A percentile compares a stretch with the other conserved stretches of the same genome.
Conservation (phyloP, 306 rosid species). For the Echinosophora koreensis region DNA sequence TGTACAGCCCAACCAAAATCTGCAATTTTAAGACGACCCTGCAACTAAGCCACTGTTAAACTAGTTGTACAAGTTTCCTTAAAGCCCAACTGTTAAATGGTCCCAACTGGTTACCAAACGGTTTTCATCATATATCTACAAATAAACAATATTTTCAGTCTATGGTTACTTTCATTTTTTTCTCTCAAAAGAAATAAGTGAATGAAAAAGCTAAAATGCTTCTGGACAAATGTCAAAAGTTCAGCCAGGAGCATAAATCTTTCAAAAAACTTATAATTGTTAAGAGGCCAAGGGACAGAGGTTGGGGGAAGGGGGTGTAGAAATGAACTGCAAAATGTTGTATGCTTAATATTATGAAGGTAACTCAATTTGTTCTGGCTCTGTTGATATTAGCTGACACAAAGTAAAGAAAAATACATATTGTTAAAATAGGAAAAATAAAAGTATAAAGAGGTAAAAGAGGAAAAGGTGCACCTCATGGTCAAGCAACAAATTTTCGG, state of each 20-base stretch:
- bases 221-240: not conserved
- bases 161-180: not conserved
- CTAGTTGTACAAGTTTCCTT: slow-evolving; percentile 17
- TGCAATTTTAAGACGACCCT: slow-evolving; percentile 92
- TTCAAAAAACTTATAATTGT: not conserved
- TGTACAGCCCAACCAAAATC: slow-evolving; percentile 98
- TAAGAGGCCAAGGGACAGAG: not conserved
- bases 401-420: not conserved
- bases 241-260: not conserved
- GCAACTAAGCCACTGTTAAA: slow-evolving; percentile 32
- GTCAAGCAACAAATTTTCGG: slow-evolving; percentile 87
- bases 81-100: not conserved
- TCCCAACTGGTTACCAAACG: not conserved
- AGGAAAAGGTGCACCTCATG: slow-evolving; percentile 66
- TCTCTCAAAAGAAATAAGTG: not conserved
- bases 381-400: not conserved
- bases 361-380: not conserved
- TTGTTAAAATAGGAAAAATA: not conserved
- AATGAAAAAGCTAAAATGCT: not conserved
- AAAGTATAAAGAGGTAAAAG: not conserved
- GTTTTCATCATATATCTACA: not conserved
- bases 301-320: not conserved
- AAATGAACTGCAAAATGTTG: slow-evolving; percentile 19
- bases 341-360: not conserved
- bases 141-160: not conserved